Percentiles rank a stretch among this genome's conserved stretches.
Conservation (phyloP, 108 stramenopile species). For the Cyclotella atomus region DNA sequence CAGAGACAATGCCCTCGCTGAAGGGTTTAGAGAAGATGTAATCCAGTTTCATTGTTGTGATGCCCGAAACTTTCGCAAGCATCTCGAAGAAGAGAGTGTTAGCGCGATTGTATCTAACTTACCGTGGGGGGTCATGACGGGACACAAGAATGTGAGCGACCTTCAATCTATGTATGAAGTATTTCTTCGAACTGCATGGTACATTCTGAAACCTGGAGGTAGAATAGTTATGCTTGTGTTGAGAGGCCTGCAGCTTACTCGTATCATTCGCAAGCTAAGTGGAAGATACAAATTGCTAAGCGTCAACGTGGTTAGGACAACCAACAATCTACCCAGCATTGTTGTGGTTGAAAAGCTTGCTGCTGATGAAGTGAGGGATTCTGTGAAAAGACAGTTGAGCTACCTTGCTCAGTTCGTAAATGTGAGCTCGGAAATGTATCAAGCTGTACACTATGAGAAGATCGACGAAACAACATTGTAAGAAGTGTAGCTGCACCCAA, state of each 20-base stretch:
- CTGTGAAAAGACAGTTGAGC: slow-evolving; percentile 67
- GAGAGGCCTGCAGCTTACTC: slow-evolving; percentile 68
- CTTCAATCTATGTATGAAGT: slow-evolving; percentile 76
- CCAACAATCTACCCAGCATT: slow-evolving; percentile 75
- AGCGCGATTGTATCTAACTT: slow-evolving; percentile 67
- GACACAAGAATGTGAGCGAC: slow-evolving; percentile 63
- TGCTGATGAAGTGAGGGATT: slow-evolving; percentile 54
- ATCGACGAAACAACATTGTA: slow-evolving; percentile 60
- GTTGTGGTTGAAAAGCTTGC: slow-evolving; percentile 69
- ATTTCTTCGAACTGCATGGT: slow-evolving; percentile 71
- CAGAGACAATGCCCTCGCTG: slow-evolving; percentile 61
- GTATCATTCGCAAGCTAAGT: slow-evolving; percentile 69
- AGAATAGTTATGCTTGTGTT: slow-evolving; percentile 74
- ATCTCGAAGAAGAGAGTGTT: slow-evolving; percentile 61
- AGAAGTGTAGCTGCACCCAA: neutral
- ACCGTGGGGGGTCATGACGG: slow-evolving; percentile 77
- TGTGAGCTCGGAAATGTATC: slow-evolving; percentile 69
- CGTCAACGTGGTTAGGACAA: slow-evolving; percentile 67
- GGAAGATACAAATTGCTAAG: slow-evolving; percentile 62
- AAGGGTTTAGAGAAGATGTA: slow-evolving; percentile 52
- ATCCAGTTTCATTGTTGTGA: slow-evolving; percentile 68
- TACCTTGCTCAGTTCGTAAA: slow-evolving; percentile 69
- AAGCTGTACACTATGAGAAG: slow-evolving; percentile 66
- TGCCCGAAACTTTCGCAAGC: slow-evolving; percentile 58
- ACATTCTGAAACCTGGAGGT: slow-evolving; percentile 57